A percentile compares a stretch with the other conserved stretches of the same genome.
phyloP scores from a whole-genome alignment of 768 basidiomycete species.

The Rhodotorula paludigena region DNA sequence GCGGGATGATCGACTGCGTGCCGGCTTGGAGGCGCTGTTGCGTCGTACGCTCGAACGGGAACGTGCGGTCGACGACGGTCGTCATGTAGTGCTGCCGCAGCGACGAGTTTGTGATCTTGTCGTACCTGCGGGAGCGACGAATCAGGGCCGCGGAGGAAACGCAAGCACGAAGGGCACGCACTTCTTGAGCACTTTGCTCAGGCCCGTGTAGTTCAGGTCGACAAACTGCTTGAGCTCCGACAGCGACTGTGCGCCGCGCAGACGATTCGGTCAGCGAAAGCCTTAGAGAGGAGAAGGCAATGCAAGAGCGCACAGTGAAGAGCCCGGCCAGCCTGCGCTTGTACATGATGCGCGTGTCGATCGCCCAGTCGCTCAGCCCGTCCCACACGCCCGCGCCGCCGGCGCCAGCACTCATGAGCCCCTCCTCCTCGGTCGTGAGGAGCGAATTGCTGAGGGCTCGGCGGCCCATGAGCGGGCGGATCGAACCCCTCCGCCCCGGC shows the following conservation, averaged over 20 bases:
- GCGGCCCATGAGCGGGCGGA: too few relatives aligned
- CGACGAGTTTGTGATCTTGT: conserved; percentile 80
- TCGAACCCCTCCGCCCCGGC: too few relatives aligned
- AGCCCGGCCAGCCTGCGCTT: conserved; percentile 81
- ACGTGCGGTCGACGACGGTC: conserved; percentile 46
- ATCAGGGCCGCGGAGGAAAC: background rate
- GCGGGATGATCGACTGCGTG: conserved; percentile 58
- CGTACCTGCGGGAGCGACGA: conserved; percentile 58
- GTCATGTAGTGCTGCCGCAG: conserved; percentile 43
- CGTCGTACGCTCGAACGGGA: conserved; percentile 63
- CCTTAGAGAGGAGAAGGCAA: background rate
- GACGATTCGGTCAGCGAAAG: background rate
- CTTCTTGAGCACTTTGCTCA: conserved; percentile 95
- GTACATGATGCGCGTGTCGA: conserved; percentile 43
- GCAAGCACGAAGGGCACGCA: conserved; percentile 47
- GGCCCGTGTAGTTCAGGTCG: conserved; percentile 86
- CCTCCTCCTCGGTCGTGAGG: conserved; percentile 2
- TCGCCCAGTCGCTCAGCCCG: conserved; percentile 36
- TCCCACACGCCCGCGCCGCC: conserved; percentile 7
- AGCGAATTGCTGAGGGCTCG: too few relatives aligned
- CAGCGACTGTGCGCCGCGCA: conserved; percentile 8
- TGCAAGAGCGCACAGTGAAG: conserved; percentile 58
- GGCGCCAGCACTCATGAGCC: background rate
- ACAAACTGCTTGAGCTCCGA: conserved; percentile 68
- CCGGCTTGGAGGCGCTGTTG: conserved; percentile 61